Evolutionary conservation across 2,329 filamentous ascomycete genomes (phyloP).

Genomic region (Rhytidhysteron rufulum): DNA sequence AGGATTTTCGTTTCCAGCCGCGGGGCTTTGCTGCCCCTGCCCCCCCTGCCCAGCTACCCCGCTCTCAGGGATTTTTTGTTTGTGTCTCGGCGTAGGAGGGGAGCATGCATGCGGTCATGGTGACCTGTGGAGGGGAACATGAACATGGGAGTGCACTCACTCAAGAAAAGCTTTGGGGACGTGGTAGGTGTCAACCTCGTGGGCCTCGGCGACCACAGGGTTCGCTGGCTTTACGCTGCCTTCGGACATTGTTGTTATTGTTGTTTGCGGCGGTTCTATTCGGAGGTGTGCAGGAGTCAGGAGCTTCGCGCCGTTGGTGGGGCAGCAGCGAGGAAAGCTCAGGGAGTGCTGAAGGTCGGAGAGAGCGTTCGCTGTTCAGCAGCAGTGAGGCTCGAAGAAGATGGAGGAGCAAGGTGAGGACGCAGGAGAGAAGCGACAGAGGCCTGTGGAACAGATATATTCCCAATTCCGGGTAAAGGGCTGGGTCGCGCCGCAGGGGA

Average conservation of each 20-base stretch:
- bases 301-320: slow-evolving; percentile 5
- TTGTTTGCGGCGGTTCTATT: slow-evolving; percentile 7
- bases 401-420: slow-evolving; percentile 1
- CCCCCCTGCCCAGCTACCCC: slow-evolving; percentile 1
- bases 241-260: slow-evolving; percentile 43
- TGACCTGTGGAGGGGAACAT: no score
- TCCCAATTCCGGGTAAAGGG: slow-evolving; percentile 35
- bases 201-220: slow-evolving; percentile 67
- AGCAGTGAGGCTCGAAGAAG: slow-evolving; percentile 1
- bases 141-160: slow-evolving; percentile 28
- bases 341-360: neutral
- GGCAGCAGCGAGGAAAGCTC: slow-evolving; percentile 3
- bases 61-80: neutral
- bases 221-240: slow-evolving; percentile 37
- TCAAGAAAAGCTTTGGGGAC: slow-evolving; percentile 50
- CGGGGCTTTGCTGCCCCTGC: neutral
- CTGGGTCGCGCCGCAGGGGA: slow-evolving; percentile 18
- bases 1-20: neutral
- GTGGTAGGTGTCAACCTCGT: slow-evolving; percentile 69
- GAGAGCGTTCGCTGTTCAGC: neutral
- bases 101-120: no score
- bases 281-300: neutral
- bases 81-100: slow-evolving; percentile 2
- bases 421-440: slow-evolving; percentile 3
- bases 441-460: slow-evolving; percentile 11